These are phyloP conservation scores for Cryoendolithus antarcticus DNA, from an alignment of 2,329 filamentous ascomycete species.

Conservation along the genomic window DNA sequence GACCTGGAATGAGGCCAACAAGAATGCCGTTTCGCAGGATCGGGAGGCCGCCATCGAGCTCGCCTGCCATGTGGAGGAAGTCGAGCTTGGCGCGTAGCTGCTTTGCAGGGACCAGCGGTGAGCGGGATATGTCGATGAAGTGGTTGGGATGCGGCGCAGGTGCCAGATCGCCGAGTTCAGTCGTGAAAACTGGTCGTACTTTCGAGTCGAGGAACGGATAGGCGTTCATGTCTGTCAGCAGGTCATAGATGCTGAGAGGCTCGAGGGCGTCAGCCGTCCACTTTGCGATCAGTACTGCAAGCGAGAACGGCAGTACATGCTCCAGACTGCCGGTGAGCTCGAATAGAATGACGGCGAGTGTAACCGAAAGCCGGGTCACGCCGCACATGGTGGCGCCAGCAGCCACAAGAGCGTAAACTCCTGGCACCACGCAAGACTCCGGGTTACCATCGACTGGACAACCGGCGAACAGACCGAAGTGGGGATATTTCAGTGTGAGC, in stretches of 20 bases:
- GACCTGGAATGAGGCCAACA: slow-evolving; percentile 83
- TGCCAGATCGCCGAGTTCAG: slow-evolving; percentile 76
- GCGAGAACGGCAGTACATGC: slow-evolving; percentile 86
- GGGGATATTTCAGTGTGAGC: slow-evolving; percentile 59
- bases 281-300: slow-evolving; percentile 88
- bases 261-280: slow-evolving; percentile 96
- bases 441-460: slow-evolving; percentile 57
- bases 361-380: slow-evolving; percentile 85
- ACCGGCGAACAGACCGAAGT: slow-evolving; percentile 59
- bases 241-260: slow-evolving; percentile 87
- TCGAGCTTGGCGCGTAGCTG: slow-evolving; percentile 72
- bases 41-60: slow-evolving; percentile 83
- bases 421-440: slow-evolving; percentile 81
- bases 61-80: slow-evolving; percentile 68
- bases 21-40: slow-evolving; percentile 69
- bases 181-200: slow-evolving; percentile 79
- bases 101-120: slow-evolving; percentile 64
- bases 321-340: slow-evolving; percentile 90
- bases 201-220: slow-evolving; percentile 98
- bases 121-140: slow-evolving; percentile 77
- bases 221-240: slow-evolving; percentile 91
- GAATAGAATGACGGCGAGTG: slow-evolving; percentile 86
- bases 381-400: slow-evolving; percentile 97
- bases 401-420: slow-evolving; percentile 90
- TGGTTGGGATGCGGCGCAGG: slow-evolving; percentile 61